Percentiles rank a stretch among this genome's conserved stretches.
Evolutionary conservation across 1,284 basidiomycete species (phyloP).

Genomic region (Ustilago vetiveriae): DNA sequence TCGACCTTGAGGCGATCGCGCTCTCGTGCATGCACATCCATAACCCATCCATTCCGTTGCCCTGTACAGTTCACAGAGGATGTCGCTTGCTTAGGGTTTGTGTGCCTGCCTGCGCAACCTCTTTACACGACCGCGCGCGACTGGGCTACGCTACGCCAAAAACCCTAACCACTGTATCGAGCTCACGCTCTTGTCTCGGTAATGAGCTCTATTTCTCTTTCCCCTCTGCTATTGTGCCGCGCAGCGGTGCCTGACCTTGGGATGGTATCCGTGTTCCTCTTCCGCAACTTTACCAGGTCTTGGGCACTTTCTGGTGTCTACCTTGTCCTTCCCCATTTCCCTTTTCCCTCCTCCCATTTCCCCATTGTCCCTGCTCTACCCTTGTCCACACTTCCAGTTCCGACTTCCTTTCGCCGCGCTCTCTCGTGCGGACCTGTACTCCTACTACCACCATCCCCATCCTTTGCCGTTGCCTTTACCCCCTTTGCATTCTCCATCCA

Average conservation of each 20-base stretch:
- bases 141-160: neutral
- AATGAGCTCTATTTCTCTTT: neutral
- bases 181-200: neutral
- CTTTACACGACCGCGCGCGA: slow-evolving; percentile 16
- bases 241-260: neutral
- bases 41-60: neutral
- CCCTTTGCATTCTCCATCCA: slow-evolving; percentile 1
- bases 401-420: slow-evolving; percentile 17
- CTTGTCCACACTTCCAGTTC: no score
- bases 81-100: no score
- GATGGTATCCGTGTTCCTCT: slow-evolving; percentile 1
- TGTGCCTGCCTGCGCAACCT: neutral
- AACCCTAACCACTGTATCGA: no score
- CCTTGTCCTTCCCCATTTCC: neutral
- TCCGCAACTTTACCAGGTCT: slow-evolving; percentile 9
- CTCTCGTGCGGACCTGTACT: slow-evolving; percentile 29
- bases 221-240: neutral
- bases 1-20: no score
- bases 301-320: slow-evolving; percentile 9
- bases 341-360: slow-evolving; percentile 1
- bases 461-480: slow-evolving; percentile 1
- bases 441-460: slow-evolving; percentile 27
- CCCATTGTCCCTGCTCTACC: no score
- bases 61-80: neutral
- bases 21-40: no score